Evolutionary conservation across 2,329 filamentous ascomycete genomes (phyloP).

Genomic region (Scytalidium lignicola): DNA sequence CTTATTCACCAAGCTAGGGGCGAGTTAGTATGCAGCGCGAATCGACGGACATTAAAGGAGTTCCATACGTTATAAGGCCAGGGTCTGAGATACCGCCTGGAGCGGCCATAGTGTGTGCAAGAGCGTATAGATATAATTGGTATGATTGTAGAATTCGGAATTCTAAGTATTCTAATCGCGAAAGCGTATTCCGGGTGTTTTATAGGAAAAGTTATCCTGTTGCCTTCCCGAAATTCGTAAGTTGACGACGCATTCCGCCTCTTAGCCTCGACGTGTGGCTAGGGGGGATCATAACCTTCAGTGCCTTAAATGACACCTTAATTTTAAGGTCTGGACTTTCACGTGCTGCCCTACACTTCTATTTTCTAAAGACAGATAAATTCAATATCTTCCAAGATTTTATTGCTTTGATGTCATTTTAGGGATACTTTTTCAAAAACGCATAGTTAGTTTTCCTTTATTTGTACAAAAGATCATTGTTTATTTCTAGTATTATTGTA

Average conservation of each 20-base stretch:
- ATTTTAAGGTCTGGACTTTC: background rate
- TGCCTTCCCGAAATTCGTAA: slow-evolving; percentile 1
- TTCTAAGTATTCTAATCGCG: background rate
- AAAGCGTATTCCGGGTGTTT: background rate
- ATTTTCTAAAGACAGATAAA: no score
- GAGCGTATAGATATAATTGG: slow-evolving; percentile 1
- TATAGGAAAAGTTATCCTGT: background rate
- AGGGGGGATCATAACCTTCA: background rate
- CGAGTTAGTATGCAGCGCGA: slow-evolving; percentile 21
- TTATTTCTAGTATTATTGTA: no score
- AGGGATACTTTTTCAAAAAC: no score
- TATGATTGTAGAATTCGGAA: background rate
- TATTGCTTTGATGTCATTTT: no score
- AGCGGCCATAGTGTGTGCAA: slow-evolving; percentile 22
- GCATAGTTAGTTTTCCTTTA: no score
- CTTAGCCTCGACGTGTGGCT: background rate
- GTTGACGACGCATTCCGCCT: background rate
- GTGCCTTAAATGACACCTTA: background rate
- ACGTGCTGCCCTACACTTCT: no score
- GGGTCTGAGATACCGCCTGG: slow-evolving; percentile 60
- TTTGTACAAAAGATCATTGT: no score
- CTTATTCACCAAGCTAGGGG: slow-evolving; percentile 82
- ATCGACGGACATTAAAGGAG: slow-evolving; percentile 14
- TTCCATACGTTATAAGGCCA: slow-evolving; percentile 57
- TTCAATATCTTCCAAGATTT: no score